Evolutionary conservation across 1,284 basidiomycete species (phyloP), one percentile per base, ranked within the genome.

Genomic region (Xerocomus nothofagi): DNA sequence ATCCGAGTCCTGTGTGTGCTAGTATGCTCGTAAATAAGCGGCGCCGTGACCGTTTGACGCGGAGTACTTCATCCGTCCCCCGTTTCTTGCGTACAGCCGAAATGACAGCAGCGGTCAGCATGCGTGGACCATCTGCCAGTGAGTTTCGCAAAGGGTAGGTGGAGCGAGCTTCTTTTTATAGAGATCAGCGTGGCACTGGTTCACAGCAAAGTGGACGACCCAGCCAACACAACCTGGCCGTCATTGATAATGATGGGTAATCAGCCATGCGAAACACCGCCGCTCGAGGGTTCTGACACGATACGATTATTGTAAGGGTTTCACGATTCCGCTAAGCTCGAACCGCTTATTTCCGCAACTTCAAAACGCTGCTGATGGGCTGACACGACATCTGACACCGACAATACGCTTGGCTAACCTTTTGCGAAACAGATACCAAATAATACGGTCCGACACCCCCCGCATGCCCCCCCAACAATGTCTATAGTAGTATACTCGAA

Each of bases 41-140:
- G 26, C 21, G 44, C 17, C 15, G 39, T n/a, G 4, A 24, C 34
- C 15, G 15, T 21, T 37, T 23, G 38, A 17, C 12, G 21, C 17
- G 20, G 18, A 23, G 17, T 47, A 47, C 21, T 42, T 37, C 36
- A 41, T 49, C 48, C 30, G 47, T 23, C 32, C 54, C 49, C 32
- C 29, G 29, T 54, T 57, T 36, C 50, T 12, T 20, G 11, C 12
- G 31, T 17, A 31, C 36, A 29, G 32, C 23, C 36, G 11, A 14
- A 9, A 4, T 31, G 29, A 32, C 21, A 18, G 18, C 20, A 6
- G 10, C 6, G 18, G 12, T 34, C 18, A 1, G 20, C 20, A 23
- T 42, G 17, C 30, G 6, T n/a, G n/a, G n/a, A n/a, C n/a, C n/a
- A n/a, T n/a, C n/a, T n/a, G n/a, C n/a, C n/a, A n/a, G n/a, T n/a